Conservation (phyloP, 352 stramenopile genomes). For the Phytophthora cajani region DNA sequence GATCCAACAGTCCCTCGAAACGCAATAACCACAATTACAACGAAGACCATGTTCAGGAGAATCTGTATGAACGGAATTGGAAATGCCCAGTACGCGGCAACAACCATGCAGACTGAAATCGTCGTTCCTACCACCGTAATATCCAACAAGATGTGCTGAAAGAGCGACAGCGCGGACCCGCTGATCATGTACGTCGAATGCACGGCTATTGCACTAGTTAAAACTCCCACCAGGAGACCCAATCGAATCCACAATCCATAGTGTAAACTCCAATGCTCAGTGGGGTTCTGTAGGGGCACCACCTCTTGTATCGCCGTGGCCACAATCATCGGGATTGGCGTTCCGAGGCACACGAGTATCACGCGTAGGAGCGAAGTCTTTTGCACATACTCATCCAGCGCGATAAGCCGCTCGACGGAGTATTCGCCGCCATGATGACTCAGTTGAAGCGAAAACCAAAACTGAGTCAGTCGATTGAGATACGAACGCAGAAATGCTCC, state of each 20-base stretch:
- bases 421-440: conserved; percentile 32
- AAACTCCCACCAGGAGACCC: not conserved
- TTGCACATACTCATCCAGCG: conserved; percentile 31
- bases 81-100: conserved; percentile 10
- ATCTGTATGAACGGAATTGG: conserved; percentile 21
- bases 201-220: conserved; percentile 5
- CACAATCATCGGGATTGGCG: conserved; percentile 3
- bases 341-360: conserved; percentile 6
- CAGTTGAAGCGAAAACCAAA: conserved; percentile 20
- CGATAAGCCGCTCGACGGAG: conserved; percentile 36
- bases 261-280: not conserved
- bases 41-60: conserved; percentile 7
- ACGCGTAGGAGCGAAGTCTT: conserved; percentile 3
- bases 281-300: conserved; percentile 11
- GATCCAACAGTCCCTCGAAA: conserved; percentile 8
- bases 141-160: not conserved
- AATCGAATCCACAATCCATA: conserved; percentile 23
- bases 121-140: not conserved
- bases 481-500: not conserved
- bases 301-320: conserved; percentile 7
- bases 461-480: not conserved
- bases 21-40: not conserved
- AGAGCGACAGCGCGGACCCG: not conserved
- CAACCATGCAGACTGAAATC: not conserved
- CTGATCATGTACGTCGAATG: conserved; percentile 8